These are phyloP conservation scores for Carex kokanica DNA, from an alignment of 176 grass and related monocot genomes.

Conservation along the genomic window DNA sequence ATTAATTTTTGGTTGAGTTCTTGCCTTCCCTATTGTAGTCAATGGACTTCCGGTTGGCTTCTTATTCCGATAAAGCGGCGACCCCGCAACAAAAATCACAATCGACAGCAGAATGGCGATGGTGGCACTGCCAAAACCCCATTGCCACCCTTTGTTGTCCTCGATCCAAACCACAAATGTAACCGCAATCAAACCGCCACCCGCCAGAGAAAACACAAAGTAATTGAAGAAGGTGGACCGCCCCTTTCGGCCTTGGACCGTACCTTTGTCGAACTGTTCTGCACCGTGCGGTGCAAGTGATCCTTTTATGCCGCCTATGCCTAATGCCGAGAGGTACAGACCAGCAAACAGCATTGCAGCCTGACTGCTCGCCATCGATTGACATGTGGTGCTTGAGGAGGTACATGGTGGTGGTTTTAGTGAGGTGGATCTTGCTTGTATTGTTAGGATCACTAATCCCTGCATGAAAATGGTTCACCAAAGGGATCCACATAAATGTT, in stretches of 20 bases:
- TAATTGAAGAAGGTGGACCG: slow-evolving; percentile 92
- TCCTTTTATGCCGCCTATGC: slow-evolving; percentile 63
- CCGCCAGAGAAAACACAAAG: slow-evolving; percentile 47
- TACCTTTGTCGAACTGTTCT: slow-evolving; percentile 68
- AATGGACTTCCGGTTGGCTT: slow-evolving; percentile 43
- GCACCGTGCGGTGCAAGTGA: slow-evolving; percentile 57
- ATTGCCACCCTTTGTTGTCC: slow-evolving; percentile 34
- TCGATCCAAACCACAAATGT: slow-evolving; percentile 63
- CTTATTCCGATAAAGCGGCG: slow-evolving; percentile 44
- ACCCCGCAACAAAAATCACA: slow-evolving; percentile 47
- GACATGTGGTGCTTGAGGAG: slow-evolving; percentile 4
- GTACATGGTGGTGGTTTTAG: slow-evolving; percentile 34
- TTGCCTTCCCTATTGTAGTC: slow-evolving; percentile 45
- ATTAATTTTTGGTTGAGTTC: background rate
- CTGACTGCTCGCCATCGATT: slow-evolving; percentile 31
- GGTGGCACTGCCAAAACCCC: slow-evolving; percentile 45
- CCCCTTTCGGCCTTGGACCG: slow-evolving; percentile 41
- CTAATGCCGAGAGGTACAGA: slow-evolving; percentile 58
- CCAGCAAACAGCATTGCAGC: slow-evolving; percentile 35
- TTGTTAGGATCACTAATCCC: slow-evolving; percentile 54
- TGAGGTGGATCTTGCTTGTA: slow-evolving; percentile 48
- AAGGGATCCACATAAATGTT: background rate
- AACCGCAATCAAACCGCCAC: slow-evolving; percentile 46
- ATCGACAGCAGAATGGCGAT: slow-evolving; percentile 30
- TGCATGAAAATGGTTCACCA: too few species aligned